phyloP scores from a whole-genome alignment of 225 moss, liverwort and hornwort genomes.

The Lunularia cruciata region DNA sequence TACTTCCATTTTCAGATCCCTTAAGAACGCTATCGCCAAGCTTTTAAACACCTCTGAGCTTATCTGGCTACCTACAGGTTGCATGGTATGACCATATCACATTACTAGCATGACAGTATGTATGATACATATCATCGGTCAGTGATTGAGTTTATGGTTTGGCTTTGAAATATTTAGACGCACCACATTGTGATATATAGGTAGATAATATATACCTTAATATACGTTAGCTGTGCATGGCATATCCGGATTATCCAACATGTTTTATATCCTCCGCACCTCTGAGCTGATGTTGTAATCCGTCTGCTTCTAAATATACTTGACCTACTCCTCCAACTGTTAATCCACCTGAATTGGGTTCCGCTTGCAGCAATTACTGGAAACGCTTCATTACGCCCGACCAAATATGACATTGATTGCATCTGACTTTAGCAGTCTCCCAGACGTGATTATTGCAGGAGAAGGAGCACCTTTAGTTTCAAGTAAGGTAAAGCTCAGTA shows the following conservation, averaged over 20 bases:
- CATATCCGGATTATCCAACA: too few species aligned
- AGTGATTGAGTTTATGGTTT: too few species aligned
- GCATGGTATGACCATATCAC: conserved; percentile 57
- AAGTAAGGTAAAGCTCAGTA: conserved; percentile 61
- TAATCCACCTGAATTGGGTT: neutral
- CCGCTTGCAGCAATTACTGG: conserved; percentile 67
- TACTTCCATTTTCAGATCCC: conserved; percentile 21
- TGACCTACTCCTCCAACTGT: neutral
- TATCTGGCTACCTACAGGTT: conserved; percentile 88
- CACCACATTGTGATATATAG: too few species aligned
- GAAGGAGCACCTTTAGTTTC: conserved; percentile 85
- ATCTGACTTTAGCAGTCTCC: conserved; percentile 91
- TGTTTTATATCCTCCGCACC: too few species aligned
- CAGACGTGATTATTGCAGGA: conserved; percentile 80
- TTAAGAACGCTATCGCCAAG: conserved; percentile 53
- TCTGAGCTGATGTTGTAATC: too few species aligned
- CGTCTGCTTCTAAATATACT: too few species aligned
- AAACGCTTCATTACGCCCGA: conserved; percentile 73
- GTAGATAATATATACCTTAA: too few species aligned
- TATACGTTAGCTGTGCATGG: too few species aligned
- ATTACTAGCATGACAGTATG: neutral
- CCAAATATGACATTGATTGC: conserved; percentile 90
- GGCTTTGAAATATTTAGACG: too few species aligned
- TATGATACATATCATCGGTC: neutral
- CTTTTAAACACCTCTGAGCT: conserved; percentile 68